Evolutionary conservation across 352 stramenopile genomes (phyloP).

Genomic region (Pythium rhizo-oryzae): DNA sequence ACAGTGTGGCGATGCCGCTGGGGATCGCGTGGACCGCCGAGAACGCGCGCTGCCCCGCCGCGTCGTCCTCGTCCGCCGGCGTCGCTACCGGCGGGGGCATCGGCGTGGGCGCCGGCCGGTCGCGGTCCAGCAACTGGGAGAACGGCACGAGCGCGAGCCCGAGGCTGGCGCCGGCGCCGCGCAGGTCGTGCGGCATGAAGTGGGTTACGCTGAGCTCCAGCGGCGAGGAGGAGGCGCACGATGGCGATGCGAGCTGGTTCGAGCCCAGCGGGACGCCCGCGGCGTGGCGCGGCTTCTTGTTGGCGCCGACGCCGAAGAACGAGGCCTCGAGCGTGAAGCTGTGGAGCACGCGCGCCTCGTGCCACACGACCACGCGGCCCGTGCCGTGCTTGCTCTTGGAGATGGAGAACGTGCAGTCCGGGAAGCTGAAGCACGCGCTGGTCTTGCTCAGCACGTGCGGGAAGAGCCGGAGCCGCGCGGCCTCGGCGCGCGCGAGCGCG

Average conservation of each 20-base stretch:
- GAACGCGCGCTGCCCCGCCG: not conserved
- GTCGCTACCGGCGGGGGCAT: not conserved
- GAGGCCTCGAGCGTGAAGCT: conserved; percentile 82
- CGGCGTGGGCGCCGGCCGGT: conserved; percentile 25
- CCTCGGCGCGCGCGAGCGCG: conserved; percentile 35
- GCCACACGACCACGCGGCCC: conserved; percentile 67
- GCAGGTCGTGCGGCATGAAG: conserved; percentile 63
- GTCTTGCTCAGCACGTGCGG: conserved; percentile 71
- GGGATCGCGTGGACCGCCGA: not conserved
- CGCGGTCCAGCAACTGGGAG: conserved; percentile 53
- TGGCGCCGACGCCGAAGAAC: conserved; percentile 63
- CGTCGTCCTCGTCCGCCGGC: not conserved
- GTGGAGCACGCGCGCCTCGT: conserved; percentile 63
- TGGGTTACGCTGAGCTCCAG: conserved; percentile 28
- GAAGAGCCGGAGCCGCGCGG: conserved; percentile 63
- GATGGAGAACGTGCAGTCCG: conserved; percentile 76
- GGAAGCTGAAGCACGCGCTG: conserved; percentile 62
- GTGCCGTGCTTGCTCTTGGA: conserved; percentile 61
- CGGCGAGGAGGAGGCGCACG: not conserved
- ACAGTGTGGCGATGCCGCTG: not conserved
- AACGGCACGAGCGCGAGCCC: conserved; percentile 65
- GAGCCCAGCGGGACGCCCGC: not conserved
- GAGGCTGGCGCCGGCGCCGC: conserved; percentile 48
- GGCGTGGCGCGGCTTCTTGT: conserved; percentile 20
- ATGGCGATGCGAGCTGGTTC: conserved; percentile 9